Evolutionary conservation across 345 rosid genomes (phyloP).

Genomic region (Gossypium ekmanianum): DNA sequence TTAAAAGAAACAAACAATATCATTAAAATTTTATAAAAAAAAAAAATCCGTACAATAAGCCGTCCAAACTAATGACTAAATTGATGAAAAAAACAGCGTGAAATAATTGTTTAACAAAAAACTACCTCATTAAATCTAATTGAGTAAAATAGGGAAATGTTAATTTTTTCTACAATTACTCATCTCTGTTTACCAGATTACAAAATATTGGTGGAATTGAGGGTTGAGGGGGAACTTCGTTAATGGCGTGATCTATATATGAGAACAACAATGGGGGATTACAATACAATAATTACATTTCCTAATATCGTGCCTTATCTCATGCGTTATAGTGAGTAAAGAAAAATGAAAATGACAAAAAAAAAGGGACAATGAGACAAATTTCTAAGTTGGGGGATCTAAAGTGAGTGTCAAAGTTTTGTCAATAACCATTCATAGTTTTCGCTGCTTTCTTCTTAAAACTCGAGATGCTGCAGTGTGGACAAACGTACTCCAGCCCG

Average conservation of each 20-base stretch:
- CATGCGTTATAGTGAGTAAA: constrained; percentile 17
- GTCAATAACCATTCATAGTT: constrained; percentile 58
- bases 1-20: too few species aligned
- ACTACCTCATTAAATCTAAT: constrained; percentile 4
- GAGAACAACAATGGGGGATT: constrained; percentile 39
- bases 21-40: too few species aligned
- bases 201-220: constrained; percentile 14
- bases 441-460: constrained; percentile 87
- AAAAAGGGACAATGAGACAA: not conserved
- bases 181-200: constrained; percentile 8
- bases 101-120: not conserved
- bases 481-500: constrained; percentile 95
- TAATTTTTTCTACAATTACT: constrained; percentile 5
- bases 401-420: constrained; percentile 13
- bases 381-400: constrained; percentile 12
- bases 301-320: constrained; percentile 27
- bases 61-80: too few species aligned
- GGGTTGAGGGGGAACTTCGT: constrained; percentile 15
- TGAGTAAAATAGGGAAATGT: not conserved
- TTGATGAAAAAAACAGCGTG: not conserved
- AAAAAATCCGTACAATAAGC: too few species aligned
- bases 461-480: constrained; percentile 82
- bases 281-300: constrained; percentile 43
- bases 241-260: constrained; percentile 33
- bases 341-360: not conserved